Base-by-base conservation (phyloP, 805 yeast species). In the Saccharomycopsis sp. region DNA sequence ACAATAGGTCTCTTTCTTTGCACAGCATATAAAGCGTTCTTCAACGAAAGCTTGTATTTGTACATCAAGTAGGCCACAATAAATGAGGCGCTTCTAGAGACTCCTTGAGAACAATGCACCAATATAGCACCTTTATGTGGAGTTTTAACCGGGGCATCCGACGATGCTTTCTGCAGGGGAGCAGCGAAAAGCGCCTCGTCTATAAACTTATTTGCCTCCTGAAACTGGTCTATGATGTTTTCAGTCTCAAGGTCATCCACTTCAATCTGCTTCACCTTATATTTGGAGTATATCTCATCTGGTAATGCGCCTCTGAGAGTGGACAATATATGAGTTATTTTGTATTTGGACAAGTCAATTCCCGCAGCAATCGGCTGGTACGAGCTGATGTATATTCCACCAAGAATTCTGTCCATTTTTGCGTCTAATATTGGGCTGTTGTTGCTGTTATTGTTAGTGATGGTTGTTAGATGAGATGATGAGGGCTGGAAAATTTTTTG, bases 31-130 rank as follows among this genome's bases (percentile, higher is more conserved):
- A 89, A 65, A 0, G 97, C 87, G 63, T 83, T 84, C 15, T 79
- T 74, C 17, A 81, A 72, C 12, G 74, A 72, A 65, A 90, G 75
- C 1, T 82, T 78, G 69, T 86, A 77, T 55, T 91, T 74, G 68
- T 84, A 80, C 97, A 94, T 93, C 50, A 92, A 81, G 69, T 89
- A 96, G 0, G 97, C 96, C 54, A 89, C 83, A 42, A 86, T 84
- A 15, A 91, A 85, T 0, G 97, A 85, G 0, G 88, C 93, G 3
- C 97, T 88, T 63, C 99, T 77, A 0, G 97, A 90, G 29, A 89
- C 89, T 0, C 99, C 99, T 29, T 96, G 97, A 60, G 93, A 89
- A 70, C 96, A 89, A 68, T 87, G 89, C 9, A 87, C 81, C 60
- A 83, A 74, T 0, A 80, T 73, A n/a, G 76, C 74, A 2, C 79